Evolutionary conservation across 2,329 filamentous ascomycete genomes (phyloP), one percentile per base, ranked within the genome.

Genomic region (Ophiostoma angusticollis): DNA sequence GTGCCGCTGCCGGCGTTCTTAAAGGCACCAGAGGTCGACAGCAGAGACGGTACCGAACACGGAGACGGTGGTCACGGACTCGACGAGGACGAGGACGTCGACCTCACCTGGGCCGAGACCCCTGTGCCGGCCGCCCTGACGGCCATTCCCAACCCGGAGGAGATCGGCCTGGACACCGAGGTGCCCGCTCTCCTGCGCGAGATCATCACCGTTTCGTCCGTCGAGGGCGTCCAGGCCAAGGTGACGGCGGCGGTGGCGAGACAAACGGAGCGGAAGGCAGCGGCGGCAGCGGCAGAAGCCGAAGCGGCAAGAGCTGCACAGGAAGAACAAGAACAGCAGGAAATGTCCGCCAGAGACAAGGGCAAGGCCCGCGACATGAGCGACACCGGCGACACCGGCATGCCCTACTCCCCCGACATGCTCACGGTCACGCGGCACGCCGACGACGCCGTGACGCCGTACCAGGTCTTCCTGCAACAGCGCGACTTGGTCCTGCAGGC

Each of bases 111-210:
- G 65, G 59, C 55, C 27, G 52, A 58, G 36, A 70, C 67, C 45
- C 57, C 61, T 3, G 65, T 67, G 4, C 70, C 70, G 0, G 47
- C 50, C 9, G 60, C 58, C 1, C 50, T 74, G 6, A 53, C 42
- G 5, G 55, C 60, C 22, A 48, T 55, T 1, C 12, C 35, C 1
- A 56, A 60, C 14, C 58, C 61, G 25, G 47, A 58, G 3, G 30
- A 32, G 18, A 3, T 3, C 29, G 24, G 7, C 57, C 60, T 13
- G 58, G 47, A 58, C 17, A 24, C 6, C 11, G 23, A 33, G 37
- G 57, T 57, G 0, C 61, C 63, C 3, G 57, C 63, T 4, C 52
- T 63, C 7, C 52, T 72, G 2, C 46, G 54, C 4, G 54, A 60
- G 6, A 47, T 74, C 13, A 47, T 72, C 9, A 46, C 53, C 12